Conservation (phyloP, 495 filamentous ascomycete species). For the Penicillium waksmanii region DNA sequence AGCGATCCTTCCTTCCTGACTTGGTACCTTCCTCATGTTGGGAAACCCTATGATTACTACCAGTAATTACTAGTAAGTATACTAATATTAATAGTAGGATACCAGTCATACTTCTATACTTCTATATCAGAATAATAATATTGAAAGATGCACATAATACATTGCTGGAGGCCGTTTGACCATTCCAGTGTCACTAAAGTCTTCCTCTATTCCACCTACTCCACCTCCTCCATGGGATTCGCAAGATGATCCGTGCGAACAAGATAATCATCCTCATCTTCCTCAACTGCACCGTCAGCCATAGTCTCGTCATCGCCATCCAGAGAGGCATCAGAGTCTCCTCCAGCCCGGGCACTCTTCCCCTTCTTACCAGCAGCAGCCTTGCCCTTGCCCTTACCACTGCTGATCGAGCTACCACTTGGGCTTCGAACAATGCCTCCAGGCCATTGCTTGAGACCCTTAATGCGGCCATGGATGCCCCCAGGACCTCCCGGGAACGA, state of each 20-base stretch:
- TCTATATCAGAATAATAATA: not conserved
- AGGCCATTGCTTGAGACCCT: constrained; percentile 37
- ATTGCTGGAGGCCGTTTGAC: not conserved
- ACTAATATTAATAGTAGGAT: too few species aligned
- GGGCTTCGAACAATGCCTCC: constrained; percentile 32
- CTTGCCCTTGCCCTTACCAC: constrained; percentile 47
- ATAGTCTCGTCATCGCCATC: constrained; percentile 48
- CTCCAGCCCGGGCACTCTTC: constrained; percentile 23
- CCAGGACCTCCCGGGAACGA: constrained; percentile 22
- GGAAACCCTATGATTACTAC: too few species aligned
- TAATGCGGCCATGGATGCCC: constrained; percentile 30
- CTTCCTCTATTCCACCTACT: constrained; percentile 15
- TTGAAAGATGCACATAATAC: constrained; percentile 2
- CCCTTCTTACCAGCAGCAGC: constrained; percentile 47
- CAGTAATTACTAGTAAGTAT: too few species aligned
- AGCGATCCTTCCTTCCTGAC: too few species aligned
- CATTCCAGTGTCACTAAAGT: too few species aligned
- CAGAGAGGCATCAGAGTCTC: constrained; percentile 45
- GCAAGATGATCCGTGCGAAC: constrained; percentile 47
- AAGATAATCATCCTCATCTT: constrained; percentile 52
- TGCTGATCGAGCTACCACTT: constrained; percentile 33
- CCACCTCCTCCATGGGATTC: constrained; percentile 33
- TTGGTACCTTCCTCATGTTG: too few species aligned
- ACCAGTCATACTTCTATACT: too few species aligned
- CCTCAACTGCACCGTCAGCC: constrained; percentile 31